A percentile compares a stretch with the other conserved stretches of the same genome.
Conservation (phyloP, 1,284 basidiomycete genomes). For the Rhodotorula sp. region DNA sequence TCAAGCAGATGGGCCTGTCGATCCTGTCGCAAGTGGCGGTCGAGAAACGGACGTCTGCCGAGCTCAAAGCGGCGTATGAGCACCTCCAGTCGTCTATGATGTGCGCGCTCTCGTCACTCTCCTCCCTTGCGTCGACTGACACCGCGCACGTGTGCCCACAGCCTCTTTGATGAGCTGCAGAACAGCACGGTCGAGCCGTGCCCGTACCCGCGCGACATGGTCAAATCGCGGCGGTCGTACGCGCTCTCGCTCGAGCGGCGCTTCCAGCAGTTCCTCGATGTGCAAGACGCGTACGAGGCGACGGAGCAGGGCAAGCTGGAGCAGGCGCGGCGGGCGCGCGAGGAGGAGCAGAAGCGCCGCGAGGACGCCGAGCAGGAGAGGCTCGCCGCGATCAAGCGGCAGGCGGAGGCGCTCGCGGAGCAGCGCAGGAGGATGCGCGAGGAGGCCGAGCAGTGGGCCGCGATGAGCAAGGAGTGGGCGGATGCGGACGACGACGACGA, state of each 20-base stretch:
- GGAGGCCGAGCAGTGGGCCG: conserved; percentile 60
- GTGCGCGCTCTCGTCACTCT: conserved; percentile 55
- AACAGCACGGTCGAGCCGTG: conserved; percentile 67
- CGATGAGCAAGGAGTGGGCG: conserved; percentile 63
- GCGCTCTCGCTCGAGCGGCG: conserved; percentile 79
- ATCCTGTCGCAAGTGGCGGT: conserved; percentile 73
- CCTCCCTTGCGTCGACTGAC: neutral
- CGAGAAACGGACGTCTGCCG: conserved; percentile 73
- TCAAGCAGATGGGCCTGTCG: conserved; percentile 90
- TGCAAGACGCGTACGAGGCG: conserved; percentile 72
- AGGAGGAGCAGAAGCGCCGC: conserved; percentile 54
- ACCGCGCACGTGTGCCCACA: conserved; percentile 48
- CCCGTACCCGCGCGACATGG: conserved; percentile 82
- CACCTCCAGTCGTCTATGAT: conserved; percentile 86
- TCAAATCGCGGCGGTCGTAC: conserved; percentile 82
- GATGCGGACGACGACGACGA: conserved; percentile 72
- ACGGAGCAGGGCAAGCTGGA: conserved; percentile 62
- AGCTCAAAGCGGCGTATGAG: conserved; percentile 73
- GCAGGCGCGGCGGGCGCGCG: conserved; percentile 55
- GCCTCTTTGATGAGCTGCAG: conserved; percentile 78
- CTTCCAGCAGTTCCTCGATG: conserved; percentile 68
- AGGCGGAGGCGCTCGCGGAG: conserved; percentile 71
- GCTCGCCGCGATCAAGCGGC: conserved; percentile 61
- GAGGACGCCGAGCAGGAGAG: conserved; percentile 65
- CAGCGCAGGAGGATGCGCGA: conserved; percentile 72